Conservation (phyloP, 805 yeast species). For the Starmera quercuum region DNA sequence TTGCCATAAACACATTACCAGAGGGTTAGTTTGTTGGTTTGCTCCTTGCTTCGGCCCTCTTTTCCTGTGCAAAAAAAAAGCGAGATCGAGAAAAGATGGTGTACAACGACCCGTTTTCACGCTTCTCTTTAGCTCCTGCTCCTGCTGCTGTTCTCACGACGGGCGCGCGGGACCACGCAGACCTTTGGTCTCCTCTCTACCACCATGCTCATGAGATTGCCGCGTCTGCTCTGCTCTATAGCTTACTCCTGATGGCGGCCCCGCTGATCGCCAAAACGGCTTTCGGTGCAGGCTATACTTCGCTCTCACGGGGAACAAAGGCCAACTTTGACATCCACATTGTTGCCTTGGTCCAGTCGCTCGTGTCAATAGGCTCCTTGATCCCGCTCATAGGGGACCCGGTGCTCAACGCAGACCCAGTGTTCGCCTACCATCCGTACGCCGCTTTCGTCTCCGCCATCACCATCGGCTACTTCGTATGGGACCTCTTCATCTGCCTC, state of each 20-base stretch:
- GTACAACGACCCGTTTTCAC: slow-evolving; percentile 10
- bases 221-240: slow-evolving; percentile 54
- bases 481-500: slow-evolving; percentile 78
- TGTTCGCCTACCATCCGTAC: slow-evolving; percentile 68
- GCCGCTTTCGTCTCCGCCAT: slow-evolving; percentile 66
- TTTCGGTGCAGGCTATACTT: slow-evolving; percentile 49
- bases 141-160: too few species aligned
- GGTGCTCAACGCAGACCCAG: slow-evolving; percentile 37
- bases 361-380: slow-evolving; percentile 51
- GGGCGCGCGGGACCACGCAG: too few species aligned
- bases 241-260: slow-evolving; percentile 41
- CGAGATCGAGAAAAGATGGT: too few species aligned
- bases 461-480: slow-evolving; percentile 80
- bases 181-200: slow-evolving; percentile 27
- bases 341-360: slow-evolving; percentile 79
- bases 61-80: too few species aligned
- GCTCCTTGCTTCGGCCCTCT: too few species aligned
- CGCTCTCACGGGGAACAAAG: slow-evolving; percentile 36
- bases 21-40: too few species aligned
- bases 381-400: slow-evolving; percentile 61
- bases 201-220: slow-evolving; percentile 74
- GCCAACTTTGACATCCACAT: slow-evolving; percentile 85
- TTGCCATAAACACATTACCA: too few species aligned
- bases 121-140: too few species aligned
- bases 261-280: slow-evolving; percentile 40